A percentile compares a stretch with the other conserved stretches of the same genome.
phyloP scores from a whole-genome alignment of 768 basidiomycete genomes.

The Paxillus rubicundulus region DNA sequence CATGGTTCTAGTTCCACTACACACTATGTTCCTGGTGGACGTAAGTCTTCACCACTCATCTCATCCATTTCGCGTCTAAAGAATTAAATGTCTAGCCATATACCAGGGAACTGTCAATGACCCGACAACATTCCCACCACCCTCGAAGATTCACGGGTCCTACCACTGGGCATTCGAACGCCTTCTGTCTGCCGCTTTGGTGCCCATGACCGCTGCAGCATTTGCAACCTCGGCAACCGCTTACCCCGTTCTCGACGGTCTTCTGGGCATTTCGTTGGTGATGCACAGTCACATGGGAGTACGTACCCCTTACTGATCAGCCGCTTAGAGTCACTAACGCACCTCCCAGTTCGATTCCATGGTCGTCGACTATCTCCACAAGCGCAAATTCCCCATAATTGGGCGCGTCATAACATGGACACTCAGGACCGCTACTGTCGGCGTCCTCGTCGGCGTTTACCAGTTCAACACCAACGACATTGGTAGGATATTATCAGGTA shows the following conservation, averaged over 20 bases:
- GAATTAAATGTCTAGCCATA: slow-evolving; percentile 51
- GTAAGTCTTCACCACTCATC: slow-evolving; percentile 39
- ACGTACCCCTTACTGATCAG: slow-evolving; percentile 17
- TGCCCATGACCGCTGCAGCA: slow-evolving; percentile 86
- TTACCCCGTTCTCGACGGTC: slow-evolving; percentile 86
- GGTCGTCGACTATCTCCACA: slow-evolving; percentile 88
- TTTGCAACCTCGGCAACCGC: slow-evolving; percentile 73
- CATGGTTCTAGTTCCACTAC: slow-evolving; percentile 35
- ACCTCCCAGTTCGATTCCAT: slow-evolving; percentile 63
- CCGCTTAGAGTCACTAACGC: not conserved
- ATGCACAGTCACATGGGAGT: slow-evolving; percentile 97
- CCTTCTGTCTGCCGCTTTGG: slow-evolving; percentile 78
- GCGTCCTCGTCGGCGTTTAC: slow-evolving; percentile 86
- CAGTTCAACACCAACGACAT: slow-evolving; percentile 99
- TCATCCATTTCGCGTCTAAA: not conserved
- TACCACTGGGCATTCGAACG: slow-evolving; percentile 95
- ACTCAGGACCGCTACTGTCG: slow-evolving; percentile 73
- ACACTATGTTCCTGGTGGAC: slow-evolving; percentile 67
- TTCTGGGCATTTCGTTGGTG: slow-evolving; percentile 83
- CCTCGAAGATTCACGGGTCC: slow-evolving; percentile 81
- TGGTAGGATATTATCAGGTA: slow-evolving; percentile 51
- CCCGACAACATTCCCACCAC: slow-evolving; percentile 82
- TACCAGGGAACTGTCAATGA: slow-evolving; percentile 94
- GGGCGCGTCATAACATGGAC: slow-evolving; percentile 73
- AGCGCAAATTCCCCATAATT: slow-evolving; percentile 87